Evolutionary conservation across 73 alveolate species (phyloP).

Genomic region (Urostyla sp.): DNA sequence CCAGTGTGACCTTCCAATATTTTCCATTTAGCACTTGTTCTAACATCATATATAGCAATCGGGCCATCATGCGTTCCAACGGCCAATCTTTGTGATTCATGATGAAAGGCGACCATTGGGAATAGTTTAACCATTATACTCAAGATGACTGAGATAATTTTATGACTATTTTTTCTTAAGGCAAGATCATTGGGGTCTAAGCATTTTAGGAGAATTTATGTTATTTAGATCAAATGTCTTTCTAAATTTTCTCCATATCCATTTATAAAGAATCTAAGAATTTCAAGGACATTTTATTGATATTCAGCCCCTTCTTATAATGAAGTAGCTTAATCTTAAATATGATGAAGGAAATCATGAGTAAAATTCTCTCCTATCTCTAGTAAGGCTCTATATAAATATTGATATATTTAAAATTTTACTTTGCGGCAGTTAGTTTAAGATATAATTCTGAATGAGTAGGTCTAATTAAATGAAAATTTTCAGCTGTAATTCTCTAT

Average conservation of each 20-base stretch:
- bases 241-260: constrained; percentile 54
- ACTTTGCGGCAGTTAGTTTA: constrained; percentile 64
- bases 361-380: constrained; percentile 71
- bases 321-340: constrained; percentile 55
- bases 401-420: background rate
- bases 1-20: constrained; percentile 87
- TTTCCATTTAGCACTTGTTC: constrained; percentile 90
- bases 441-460: constrained; percentile 53
- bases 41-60: constrained; percentile 88
- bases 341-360: constrained; percentile 37
- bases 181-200: constrained; percentile 73
- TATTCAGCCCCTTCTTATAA: constrained; percentile 54
- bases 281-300: constrained; percentile 58
- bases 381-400: constrained; percentile 41
- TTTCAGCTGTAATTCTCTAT: constrained; percentile 50
- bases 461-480: constrained; percentile 59
- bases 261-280: constrained; percentile 55
- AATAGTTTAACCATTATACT: constrained; percentile 83
- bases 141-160: constrained; percentile 62
- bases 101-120: constrained; percentile 95
- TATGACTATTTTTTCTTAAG: constrained; percentile 66
- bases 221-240: constrained; percentile 56
- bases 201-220: constrained; percentile 66
- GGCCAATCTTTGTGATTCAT: constrained; percentile 88
- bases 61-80: constrained; percentile 91